Evolutionary conservation across 1,139 yeast species (phyloP), one percentile per base, ranked within the genome.

Genomic region (Yamadazyma epiphylla): DNA sequence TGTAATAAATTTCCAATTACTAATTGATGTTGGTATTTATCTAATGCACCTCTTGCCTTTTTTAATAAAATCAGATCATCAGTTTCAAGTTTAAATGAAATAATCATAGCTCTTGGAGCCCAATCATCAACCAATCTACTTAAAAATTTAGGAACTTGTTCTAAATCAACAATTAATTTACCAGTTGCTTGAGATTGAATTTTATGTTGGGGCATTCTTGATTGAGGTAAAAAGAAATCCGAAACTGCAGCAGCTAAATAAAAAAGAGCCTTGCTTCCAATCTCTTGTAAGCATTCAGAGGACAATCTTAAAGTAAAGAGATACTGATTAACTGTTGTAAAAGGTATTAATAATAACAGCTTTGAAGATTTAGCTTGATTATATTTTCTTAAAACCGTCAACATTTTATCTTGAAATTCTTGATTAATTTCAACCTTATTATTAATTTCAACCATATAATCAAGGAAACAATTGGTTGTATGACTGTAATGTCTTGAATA

Each of bases 241-340:
- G 95, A 85, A 0, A 91, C 99, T 0, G 98, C 98, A 4, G 98
- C 98, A 0, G 98, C 98, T 38, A 91, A 67, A 57, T 83, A 94
- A 50, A 91, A 85, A 28, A 91, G 54, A 0, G 87, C 86, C 35
- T 62, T 61, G 3, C 70, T 53, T 4, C 75, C 77, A 28, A 77
- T 60, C 3, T 60, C 55, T 27, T 77, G 70, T 45, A 91, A 55
- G 30, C 70, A 63, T 39, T 72, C 71, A 1, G 95, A 84, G 10
- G 86, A 66, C 25, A 76, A 60, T 42, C 80, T 77, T 43, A 94
- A 66, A 0, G 96, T 85, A 65, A 84, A 89, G 37, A 91, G 62
- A 49, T 91, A 91, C 54, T 94, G 97, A 55, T 86, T 88, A 11
- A 91, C 96, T 0, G 97, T 94, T 13, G 97, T 89, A 61, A 84